A percentile compares a stretch with the other conserved stretches of the same genome.
These are phyloP conservation scores for Ceriops zippeliana DNA, from an alignment of 345 rosid species.

Conservation along the genomic window DNA sequence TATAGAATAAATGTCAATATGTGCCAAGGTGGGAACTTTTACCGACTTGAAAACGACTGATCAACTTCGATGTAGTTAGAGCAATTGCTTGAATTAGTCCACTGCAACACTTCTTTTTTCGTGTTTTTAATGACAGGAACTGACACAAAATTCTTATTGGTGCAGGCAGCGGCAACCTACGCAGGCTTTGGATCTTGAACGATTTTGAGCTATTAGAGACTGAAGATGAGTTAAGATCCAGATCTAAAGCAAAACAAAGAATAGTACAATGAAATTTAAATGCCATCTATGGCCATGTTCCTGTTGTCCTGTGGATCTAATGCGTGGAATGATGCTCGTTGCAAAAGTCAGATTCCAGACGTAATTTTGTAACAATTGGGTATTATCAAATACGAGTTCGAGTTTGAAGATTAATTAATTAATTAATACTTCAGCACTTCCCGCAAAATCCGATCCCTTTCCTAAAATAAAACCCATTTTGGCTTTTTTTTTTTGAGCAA, in stretches of 20 bases:
- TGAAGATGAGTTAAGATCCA: slow-evolving; percentile 12
- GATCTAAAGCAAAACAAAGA: slow-evolving; percentile 16
- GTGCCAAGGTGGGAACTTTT: slow-evolving; percentile 3
- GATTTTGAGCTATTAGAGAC: not conserved
- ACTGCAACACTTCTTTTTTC: not conserved
- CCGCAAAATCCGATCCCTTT: not conserved
- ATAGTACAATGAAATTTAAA: not conserved
- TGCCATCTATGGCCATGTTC: not conserved
- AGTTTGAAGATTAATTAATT: too few species aligned
- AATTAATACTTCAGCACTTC: too few species aligned
- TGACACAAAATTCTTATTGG: not conserved
- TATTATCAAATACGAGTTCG: too few species aligned
- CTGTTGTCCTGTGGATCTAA: too few species aligned
- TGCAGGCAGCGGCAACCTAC: too few species aligned
- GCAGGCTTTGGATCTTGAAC: slow-evolving; percentile 15
- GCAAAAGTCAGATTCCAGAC: too few species aligned
- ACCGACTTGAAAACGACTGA: slow-evolving; percentile 11
- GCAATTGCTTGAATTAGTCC: slow-evolving; percentile 9
- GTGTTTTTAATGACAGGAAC: too few species aligned
- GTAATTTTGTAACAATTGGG: too few species aligned
- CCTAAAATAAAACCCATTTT: not conserved
- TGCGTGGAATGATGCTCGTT: too few species aligned
- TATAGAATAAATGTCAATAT: not conserved
- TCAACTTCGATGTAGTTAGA: slow-evolving; percentile 14
- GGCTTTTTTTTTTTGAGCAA: not conserved